phyloP scores from a whole-genome alignment of 768 basidiomycete genomes.

The Kondoa subrosea region DNA sequence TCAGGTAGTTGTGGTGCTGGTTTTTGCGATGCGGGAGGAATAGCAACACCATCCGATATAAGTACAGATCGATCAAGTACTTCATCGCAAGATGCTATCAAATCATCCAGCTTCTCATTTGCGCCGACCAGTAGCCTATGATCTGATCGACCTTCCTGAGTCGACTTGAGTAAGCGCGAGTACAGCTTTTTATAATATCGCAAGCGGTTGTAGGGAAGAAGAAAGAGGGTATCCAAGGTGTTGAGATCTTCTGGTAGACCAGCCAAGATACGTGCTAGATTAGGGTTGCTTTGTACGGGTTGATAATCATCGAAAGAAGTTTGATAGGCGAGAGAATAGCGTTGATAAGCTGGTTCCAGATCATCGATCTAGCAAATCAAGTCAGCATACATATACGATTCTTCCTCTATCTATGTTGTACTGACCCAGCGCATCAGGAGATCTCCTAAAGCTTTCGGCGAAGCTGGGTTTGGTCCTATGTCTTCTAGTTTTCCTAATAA shows the following conservation, averaged over 20 bases:
- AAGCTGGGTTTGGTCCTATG: constrained; percentile 77
- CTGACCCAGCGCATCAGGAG: constrained; percentile 92
- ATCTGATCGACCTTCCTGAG: constrained; percentile 68
- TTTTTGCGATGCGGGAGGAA: background rate
- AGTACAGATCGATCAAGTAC: constrained; percentile 36
- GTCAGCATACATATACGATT: background rate
- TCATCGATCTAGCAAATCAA: constrained; percentile 58
- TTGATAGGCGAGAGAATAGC: constrained; percentile 55
- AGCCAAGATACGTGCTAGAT: constrained; percentile 50
- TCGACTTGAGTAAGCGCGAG: constrained; percentile 63
- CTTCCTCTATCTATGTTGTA: constrained; percentile 19
- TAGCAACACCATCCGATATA: background rate
- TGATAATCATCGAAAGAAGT: constrained; percentile 69
- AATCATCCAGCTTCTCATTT: constrained; percentile 55
- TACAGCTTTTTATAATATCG: constrained; percentile 89
- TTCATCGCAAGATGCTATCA: constrained; percentile 39
- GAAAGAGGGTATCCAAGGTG: constrained; percentile 70
- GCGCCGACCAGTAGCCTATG: constrained; percentile 64
- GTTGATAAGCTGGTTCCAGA: constrained; percentile 65
- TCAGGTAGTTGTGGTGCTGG: too few relatives aligned
- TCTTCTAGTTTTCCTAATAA: constrained; percentile 76
- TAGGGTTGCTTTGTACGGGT: constrained; percentile 57
- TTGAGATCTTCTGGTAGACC: constrained; percentile 52
- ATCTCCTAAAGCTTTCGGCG: constrained; percentile 85
- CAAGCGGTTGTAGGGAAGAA: constrained; percentile 64